Conservation (phyloP, 345 rosid genomes). For the Geranium rotundifolium region DNA sequence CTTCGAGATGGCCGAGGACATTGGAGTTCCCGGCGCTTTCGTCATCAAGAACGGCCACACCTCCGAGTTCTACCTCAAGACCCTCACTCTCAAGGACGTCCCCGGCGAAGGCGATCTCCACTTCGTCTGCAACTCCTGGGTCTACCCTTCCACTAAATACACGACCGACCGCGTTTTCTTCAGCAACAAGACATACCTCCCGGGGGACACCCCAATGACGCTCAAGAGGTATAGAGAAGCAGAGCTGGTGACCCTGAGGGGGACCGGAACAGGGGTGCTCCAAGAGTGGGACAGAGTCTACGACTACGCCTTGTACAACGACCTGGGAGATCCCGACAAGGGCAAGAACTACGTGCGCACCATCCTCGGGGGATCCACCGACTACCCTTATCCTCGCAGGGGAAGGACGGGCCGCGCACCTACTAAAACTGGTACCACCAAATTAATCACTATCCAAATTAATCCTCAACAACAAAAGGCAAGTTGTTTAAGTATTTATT, state of each 20-base stretch:
- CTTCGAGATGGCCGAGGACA: background rate
- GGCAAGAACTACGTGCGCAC: slow-evolving; percentile 23
- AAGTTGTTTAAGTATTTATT: too few relatives aligned
- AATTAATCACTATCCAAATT: background rate
- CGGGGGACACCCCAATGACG: slow-evolving; percentile 25
- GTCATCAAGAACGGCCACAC: background rate
- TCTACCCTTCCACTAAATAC: background rate
- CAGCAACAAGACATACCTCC: slow-evolving; percentile 21
- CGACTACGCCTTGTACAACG: slow-evolving; percentile 36
- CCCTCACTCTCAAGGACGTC: background rate
- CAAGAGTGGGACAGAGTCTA: slow-evolving; percentile 34
- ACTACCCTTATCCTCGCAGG: slow-evolving; percentile 38
- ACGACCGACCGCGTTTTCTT: background rate
- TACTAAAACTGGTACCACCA: slow-evolving; percentile 16
- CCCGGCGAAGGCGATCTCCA: background rate
- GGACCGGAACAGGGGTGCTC: slow-evolving; percentile 28
- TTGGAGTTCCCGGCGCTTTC: slow-evolving; percentile 5
- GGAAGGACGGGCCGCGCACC: slow-evolving; percentile 36
- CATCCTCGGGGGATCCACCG: slow-evolving; percentile 31
- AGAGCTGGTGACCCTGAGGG: slow-evolving; percentile 27
- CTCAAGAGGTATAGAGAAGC: slow-evolving; percentile 28
- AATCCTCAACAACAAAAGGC: too few relatives aligned
- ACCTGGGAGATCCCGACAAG: slow-evolving; percentile 33
- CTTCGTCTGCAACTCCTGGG: slow-evolving; percentile 3
- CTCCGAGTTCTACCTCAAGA: background rate